phyloP scores from a whole-genome alignment of 176 grass and related monocot species.

The Zoysia pacifica region DNA sequence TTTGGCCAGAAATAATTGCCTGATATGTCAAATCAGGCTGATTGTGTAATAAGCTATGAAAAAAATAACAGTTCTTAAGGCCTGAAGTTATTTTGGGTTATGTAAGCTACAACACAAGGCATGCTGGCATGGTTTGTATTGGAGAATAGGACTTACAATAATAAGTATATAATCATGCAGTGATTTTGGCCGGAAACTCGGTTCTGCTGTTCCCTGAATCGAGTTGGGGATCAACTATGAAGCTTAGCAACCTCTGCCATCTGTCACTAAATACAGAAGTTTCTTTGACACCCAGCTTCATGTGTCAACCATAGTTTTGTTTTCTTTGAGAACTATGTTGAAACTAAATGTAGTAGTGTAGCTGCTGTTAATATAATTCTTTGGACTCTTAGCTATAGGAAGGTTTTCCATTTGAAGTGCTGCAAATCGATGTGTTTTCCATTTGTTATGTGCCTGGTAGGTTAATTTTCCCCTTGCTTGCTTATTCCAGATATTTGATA shows the following conservation, averaged over 20 bases:
- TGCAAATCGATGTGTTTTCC: neutral
- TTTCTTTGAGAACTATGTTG: neutral
- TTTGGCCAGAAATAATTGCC: conserved; percentile 8
- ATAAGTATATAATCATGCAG: neutral
- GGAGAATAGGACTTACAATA: neutral
- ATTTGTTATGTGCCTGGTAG: neutral
- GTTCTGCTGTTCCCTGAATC: neutral
- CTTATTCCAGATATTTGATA: too few species aligned
- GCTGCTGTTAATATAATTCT: neutral
- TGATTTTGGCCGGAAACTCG: neutral
- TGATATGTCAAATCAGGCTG: conserved; percentile 24
- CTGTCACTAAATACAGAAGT: conserved; percentile 5
- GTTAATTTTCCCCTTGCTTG: neutral
- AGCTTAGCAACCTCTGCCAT: neutral
- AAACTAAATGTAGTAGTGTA: neutral
- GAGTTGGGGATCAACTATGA: neutral
- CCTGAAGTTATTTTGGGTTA: neutral
- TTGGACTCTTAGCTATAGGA: conserved; percentile 5
- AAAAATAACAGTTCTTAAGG: neutral
- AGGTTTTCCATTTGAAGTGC: neutral
- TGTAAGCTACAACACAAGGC: neutral
- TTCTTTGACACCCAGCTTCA: neutral
- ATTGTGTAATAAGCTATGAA: neutral
- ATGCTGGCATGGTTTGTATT: neutral
- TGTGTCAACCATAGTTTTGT: neutral